A percentile compares a stretch with the other conserved stretches of the same genome.
Evolutionary conservation across 352 stramenopile genomes (phyloP).

Genomic region (Saprolegnia diclina): DNA sequence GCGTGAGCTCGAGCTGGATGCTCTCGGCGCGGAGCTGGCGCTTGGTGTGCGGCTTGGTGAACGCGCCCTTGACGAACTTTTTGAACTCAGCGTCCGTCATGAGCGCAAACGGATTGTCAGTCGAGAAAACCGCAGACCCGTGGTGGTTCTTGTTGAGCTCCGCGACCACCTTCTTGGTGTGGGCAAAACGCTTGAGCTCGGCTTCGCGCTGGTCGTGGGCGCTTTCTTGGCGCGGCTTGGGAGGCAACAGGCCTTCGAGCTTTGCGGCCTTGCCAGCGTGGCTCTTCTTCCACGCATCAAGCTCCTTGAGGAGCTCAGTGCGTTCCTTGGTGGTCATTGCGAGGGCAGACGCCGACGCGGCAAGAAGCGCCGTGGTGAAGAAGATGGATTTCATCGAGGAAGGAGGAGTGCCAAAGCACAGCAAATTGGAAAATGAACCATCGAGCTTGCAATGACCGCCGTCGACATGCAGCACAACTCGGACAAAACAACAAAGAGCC

Average conservation of each 20-base stretch:
- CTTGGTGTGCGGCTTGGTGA: neutral
- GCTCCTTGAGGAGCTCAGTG: neutral
- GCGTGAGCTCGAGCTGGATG: neutral
- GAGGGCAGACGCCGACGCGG: too few species aligned
- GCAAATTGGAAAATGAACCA: too few species aligned
- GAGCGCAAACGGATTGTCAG: constrained; percentile 83
- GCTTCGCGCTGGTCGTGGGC: neutral
- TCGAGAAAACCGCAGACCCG: constrained; percentile 39
- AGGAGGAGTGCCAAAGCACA: too few species aligned
- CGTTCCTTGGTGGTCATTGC: constrained; percentile 18
- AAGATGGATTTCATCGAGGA: too few species aligned
- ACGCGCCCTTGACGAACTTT: constrained; percentile 30
- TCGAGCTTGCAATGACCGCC: too few species aligned
- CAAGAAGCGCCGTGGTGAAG: too few species aligned
- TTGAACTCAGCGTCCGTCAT: constrained; percentile 85
- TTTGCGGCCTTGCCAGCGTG: neutral
- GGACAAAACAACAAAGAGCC: too few species aligned
- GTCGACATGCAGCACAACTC: too few species aligned
- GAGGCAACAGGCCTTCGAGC: neutral
- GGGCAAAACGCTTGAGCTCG: constrained; percentile 7
- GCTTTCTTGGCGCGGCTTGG: too few species aligned
- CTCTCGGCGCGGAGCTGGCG: too few species aligned
- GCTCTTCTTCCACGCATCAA: constrained; percentile 9
- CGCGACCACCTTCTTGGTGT: constrained; percentile 28
- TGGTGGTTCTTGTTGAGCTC: constrained; percentile 78